A percentile compares a stretch with the other conserved stretches of the same genome.
phyloP scores from a whole-genome alignment of 1,284 basidiomycete genomes.

The Trichosporon ovoides region DNA sequence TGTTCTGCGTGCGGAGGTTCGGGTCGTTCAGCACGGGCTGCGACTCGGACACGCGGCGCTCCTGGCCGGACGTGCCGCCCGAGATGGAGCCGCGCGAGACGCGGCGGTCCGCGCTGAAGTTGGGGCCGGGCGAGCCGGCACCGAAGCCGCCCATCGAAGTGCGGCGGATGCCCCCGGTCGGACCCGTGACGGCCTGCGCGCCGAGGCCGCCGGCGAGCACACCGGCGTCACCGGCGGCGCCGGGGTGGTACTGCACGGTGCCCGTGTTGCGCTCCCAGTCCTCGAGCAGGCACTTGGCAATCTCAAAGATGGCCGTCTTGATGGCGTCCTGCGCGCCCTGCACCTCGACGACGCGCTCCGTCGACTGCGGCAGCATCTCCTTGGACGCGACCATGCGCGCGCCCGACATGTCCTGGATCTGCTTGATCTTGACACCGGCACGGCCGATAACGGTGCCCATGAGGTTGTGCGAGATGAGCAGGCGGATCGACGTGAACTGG shows the following conservation, averaged over 20 bases:
- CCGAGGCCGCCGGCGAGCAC: constrained; percentile 53
- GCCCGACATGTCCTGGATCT: constrained; percentile 95
- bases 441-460: constrained; percentile 99
- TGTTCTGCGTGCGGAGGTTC: constrained; percentile 95
- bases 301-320: constrained; percentile 85
- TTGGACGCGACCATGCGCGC: constrained; percentile 97
- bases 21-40: constrained; percentile 54
- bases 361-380: constrained; percentile 97
- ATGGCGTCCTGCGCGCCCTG: constrained; percentile 89
- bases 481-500: constrained; percentile 81
- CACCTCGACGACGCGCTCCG: constrained; percentile 95
- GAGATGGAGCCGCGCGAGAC: constrained; percentile 25
- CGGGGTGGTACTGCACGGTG: constrained; percentile 93
- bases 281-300: constrained; percentile 89
- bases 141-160: constrained; percentile 38
- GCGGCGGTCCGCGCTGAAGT: constrained; percentile 19
- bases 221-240: constrained; percentile 66
- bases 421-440: constrained; percentile 96
- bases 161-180: constrained; percentile 49
- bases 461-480: constrained; percentile 95
- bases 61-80: constrained; percentile 33
- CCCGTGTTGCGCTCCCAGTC: constrained; percentile 93
- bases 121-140: constrained; percentile 15
- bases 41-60: constrained; percentile 49
- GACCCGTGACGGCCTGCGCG: constrained; percentile 48